Evolutionary conservation across 176 grass and related monocot species (phyloP).

Genomic region (Bothriochloa decipiens): DNA sequence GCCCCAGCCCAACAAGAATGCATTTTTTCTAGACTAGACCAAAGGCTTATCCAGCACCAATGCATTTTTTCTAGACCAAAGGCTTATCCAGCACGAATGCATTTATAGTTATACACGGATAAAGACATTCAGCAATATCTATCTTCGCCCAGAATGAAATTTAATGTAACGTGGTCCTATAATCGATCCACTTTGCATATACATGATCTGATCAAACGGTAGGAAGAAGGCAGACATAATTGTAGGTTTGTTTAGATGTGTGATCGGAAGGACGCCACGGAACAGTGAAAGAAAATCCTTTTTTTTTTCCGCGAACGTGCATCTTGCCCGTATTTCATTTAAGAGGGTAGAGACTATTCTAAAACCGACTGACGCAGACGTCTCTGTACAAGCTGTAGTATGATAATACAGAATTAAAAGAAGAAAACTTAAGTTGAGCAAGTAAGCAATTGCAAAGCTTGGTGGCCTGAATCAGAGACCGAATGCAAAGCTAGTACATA

Average conservation of each 20-base stretch:
- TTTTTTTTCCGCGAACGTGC: too few relatives aligned
- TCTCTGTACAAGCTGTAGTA: neutral
- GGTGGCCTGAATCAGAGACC: too few relatives aligned
- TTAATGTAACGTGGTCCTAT: constrained; percentile 5
- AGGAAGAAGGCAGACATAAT: neutral
- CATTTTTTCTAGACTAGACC: neutral
- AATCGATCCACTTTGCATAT: neutral
- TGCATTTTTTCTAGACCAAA: neutral
- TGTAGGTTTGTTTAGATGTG: neutral
- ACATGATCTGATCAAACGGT: neutral
- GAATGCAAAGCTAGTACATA: too few relatives aligned
- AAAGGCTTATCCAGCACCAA: neutral
- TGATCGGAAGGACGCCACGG: constrained; percentile 1
- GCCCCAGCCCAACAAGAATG: neutral
- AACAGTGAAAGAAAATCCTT: neutral
- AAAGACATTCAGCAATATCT: neutral
- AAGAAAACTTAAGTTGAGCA: neutral
- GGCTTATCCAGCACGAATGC: neutral
- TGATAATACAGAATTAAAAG: neutral
- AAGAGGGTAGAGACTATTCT: neutral
- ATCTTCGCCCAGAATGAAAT: neutral
- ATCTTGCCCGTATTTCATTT: too few relatives aligned
- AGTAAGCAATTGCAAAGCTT: neutral
- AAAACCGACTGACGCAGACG: constrained; percentile 2
- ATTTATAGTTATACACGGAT: constrained; percentile 27